phyloP scores from a whole-genome alignment of 345 rosid genomes.

The Salix caprea region DNA sequence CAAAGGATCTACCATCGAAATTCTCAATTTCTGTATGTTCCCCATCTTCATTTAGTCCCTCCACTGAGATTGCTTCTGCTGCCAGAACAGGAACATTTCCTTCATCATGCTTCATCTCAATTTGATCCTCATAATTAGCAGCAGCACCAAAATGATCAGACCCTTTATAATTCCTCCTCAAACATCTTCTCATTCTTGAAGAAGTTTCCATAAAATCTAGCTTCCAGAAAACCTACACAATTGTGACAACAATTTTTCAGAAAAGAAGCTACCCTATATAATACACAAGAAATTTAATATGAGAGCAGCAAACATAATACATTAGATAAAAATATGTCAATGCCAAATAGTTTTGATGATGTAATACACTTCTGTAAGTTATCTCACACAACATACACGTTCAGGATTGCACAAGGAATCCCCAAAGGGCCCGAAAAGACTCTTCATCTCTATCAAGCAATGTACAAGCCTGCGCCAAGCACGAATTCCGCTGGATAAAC shows the following conservation, averaged over 20 bases:
- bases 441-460: constrained; percentile 74
- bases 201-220: constrained; percentile 91
- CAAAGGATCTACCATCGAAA: constrained; percentile 42
- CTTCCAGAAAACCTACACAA: constrained; percentile 87
- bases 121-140: constrained; percentile 73
- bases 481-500: constrained; percentile 57
- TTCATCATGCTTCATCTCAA: constrained; percentile 37
- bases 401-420: constrained; percentile 51
- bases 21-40: constrained; percentile 65
- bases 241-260: constrained; percentile 1
- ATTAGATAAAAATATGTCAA: constrained; percentile 5
- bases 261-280: constrained; percentile 3
- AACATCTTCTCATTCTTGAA: constrained; percentile 87
- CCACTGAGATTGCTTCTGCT: constrained; percentile 84
- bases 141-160: constrained; percentile 92
- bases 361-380: neutral
- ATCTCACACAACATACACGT: constrained; percentile 47
- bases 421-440: constrained; percentile 79
- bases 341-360: neutral
- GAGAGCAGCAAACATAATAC: neutral
- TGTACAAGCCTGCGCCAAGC: constrained; percentile 93
- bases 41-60: constrained; percentile 66
- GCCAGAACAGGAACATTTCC: constrained; percentile 64
- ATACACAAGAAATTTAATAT: constrained; percentile 1
- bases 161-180: constrained; percentile 77